Conservation (phyloP, 108 stramenopile genomes). For the Nitzschia palea region DNA sequence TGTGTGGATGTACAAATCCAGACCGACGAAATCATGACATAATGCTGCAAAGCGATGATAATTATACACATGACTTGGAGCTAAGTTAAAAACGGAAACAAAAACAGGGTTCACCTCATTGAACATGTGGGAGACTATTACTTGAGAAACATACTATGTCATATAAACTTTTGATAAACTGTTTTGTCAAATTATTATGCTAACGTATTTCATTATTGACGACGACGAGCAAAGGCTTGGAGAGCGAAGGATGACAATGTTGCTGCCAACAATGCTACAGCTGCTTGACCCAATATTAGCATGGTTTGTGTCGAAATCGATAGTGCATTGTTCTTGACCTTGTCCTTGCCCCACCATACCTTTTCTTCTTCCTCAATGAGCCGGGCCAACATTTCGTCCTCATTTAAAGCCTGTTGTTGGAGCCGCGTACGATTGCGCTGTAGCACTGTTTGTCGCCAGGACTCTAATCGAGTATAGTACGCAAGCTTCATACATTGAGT, state of each 20-base stretch:
- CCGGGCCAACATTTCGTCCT: conserved; percentile 31
- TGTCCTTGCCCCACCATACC: conserved; percentile 11
- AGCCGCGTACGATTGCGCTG: conserved; percentile 1
- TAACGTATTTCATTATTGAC: background rate
- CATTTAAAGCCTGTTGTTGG: background rate
- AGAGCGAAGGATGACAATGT: conserved; percentile 20
- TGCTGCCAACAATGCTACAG: conserved; percentile 24
- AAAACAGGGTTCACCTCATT: too few species aligned
- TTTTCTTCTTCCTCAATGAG: conserved; percentile 43
- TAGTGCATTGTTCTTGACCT: background rate
- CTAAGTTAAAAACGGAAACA: conserved; percentile 17
- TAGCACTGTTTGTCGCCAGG: conserved; percentile 29
- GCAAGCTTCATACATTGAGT: conserved; percentile 6
- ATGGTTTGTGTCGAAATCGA: conserved; percentile 2
- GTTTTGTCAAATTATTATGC: background rate
- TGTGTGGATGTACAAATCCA: conserved; percentile 33
- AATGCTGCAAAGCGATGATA: background rate
- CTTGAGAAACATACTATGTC: background rate
- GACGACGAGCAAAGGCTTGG: conserved; percentile 11
- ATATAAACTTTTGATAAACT: background rate
- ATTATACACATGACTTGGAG: conserved; percentile 32
- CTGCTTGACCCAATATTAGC: conserved; percentile 19
- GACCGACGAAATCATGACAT: conserved; percentile 13
- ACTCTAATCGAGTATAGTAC: conserved; percentile 30
- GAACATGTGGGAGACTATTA: too few species aligned